These are phyloP conservation scores for Rhizophora apiculata DNA, from an alignment of 345 rosid species.

Conservation along the genomic window DNA sequence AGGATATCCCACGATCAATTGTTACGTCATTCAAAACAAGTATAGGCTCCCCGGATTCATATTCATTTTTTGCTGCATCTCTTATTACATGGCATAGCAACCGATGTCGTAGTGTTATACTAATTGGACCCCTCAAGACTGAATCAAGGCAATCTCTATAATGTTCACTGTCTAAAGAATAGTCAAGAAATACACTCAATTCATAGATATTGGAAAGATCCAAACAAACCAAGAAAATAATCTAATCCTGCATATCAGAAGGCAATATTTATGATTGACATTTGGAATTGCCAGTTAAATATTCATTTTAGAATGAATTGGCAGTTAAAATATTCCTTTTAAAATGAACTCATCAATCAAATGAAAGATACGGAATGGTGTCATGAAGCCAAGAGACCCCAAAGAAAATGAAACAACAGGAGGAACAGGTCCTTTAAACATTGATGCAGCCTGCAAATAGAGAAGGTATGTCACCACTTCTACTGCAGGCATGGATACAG, in stretches of 20 bases:
- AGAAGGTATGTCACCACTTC: conserved; percentile 13
- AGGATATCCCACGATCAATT: conserved; percentile 92
- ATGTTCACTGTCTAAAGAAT: conserved; percentile 66
- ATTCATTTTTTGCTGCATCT: conserved; percentile 71
- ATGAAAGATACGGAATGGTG: conserved; percentile 91
- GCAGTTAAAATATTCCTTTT: not conserved
- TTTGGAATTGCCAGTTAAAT: no score
- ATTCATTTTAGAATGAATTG: not conserved
- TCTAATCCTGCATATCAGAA: not conserved
- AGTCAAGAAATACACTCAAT: conserved; percentile 35
- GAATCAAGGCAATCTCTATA: conserved; percentile 81
- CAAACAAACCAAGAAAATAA: not conserved
- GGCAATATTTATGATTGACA: not conserved
- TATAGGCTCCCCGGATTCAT: conserved; percentile 65
- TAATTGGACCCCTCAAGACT: conserved; percentile 77
- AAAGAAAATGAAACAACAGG: conserved; percentile 91
- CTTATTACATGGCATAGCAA: conserved; percentile 78
- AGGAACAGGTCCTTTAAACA: conserved; percentile 99
- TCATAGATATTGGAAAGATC: not conserved
- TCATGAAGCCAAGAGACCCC: conserved; percentile 99
- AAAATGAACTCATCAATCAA: not conserved
- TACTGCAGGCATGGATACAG: conserved; percentile 1
- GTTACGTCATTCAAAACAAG: conserved; percentile 98
- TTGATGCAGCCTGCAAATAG: conserved; percentile 83
- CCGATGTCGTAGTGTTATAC: conserved; percentile 87